Evolutionary conservation across 2,329 filamentous ascomycete genomes (phyloP).

Genomic region (Aspergillus melleus): DNA sequence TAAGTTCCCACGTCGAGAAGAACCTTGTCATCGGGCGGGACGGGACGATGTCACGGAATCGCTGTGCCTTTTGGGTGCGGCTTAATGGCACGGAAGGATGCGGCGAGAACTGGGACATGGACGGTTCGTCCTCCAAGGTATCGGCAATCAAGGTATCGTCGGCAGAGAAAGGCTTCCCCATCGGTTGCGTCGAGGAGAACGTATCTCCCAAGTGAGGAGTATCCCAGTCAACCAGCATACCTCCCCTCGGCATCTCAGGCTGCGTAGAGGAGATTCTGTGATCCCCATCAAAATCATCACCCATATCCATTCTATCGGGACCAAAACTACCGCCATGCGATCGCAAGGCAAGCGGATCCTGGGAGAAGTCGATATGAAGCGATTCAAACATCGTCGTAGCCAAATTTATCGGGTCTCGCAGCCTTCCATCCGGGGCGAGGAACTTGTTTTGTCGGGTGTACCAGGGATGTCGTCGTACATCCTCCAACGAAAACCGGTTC

Average conservation of each 20-base stretch:
- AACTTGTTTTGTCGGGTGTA: conserved; percentile 81
- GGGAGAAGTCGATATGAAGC: conserved; percentile 82
- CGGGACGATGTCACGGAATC: conserved; percentile 89
- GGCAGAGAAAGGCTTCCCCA: conserved; percentile 33
- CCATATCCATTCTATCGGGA: conserved; percentile 68
- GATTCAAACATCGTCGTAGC: conserved; percentile 95
- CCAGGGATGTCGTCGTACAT: conserved; percentile 91
- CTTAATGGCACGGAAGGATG: conserved; percentile 76
- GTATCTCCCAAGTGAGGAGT: conserved; percentile 59
- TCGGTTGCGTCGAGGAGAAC: conserved; percentile 50
- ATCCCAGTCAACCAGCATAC: conserved; percentile 86
- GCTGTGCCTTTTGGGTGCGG: conserved; percentile 83
- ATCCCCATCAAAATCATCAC: conserved; percentile 44
- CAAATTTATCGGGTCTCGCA: conserved; percentile 76
- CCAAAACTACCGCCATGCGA: conserved; percentile 37
- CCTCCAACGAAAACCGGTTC: conserved; percentile 79
- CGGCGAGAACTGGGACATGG: conserved; percentile 78
- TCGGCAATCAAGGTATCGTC: conserved; percentile 53
- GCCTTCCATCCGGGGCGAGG: conserved; percentile 70
- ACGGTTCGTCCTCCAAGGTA: conserved; percentile 79
- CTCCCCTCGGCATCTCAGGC: conserved; percentile 73
- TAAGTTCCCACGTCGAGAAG: conserved; percentile 76
- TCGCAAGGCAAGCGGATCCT: conserved; percentile 58
- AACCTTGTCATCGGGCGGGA: conserved; percentile 86
- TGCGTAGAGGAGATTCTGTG: conserved; percentile 74